phyloP scores from a whole-genome alignment of 192 early-diverging fungal species.

The Phlyctochytrium planicorne region DNA sequence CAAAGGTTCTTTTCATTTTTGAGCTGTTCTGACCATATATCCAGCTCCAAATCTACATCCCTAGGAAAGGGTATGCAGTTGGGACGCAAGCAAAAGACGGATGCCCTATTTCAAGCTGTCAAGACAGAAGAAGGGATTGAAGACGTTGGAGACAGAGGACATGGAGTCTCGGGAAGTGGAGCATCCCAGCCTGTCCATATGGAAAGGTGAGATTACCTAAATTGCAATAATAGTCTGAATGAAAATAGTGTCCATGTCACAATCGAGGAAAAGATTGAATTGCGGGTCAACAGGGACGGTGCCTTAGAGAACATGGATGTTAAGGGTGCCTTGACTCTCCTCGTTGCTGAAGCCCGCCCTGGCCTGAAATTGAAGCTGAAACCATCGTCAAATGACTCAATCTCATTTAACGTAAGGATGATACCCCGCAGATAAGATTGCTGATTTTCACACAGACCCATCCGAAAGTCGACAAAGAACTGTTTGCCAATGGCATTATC shows the following conservation, averaged over 20 bases:
- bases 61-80: conserved; percentile 85
- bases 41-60: no score
- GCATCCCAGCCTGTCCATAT: conserved; percentile 27
- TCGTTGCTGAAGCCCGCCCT: conserved; percentile 65
- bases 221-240: not conserved
- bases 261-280: conserved; percentile 85
- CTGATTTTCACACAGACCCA: conserved; percentile 67
- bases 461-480: conserved; percentile 92
- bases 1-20: no score
- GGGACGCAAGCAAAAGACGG: conserved; percentile 83
- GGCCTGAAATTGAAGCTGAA: conserved; percentile 31
- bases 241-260: conserved; percentile 74
- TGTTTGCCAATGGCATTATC: conserved; percentile 73
- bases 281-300: conserved; percentile 84
- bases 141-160: conserved; percentile 24
- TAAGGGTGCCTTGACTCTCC: conserved; percentile 85
- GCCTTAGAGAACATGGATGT: conserved; percentile 91
- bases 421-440: not conserved
- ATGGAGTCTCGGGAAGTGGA: conserved; percentile 19
- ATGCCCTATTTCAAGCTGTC: conserved; percentile 78
- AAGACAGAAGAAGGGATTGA: conserved; percentile 77
- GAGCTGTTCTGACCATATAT: no score
- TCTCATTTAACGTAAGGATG: conserved; percentile 80
- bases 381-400: conserved; percentile 56
- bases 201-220: conserved; percentile 36